Percentiles rank a stretch among this genome's conserved stretches.
Evolutionary conservation across 78 protist genomes (phyloP).

Genomic region (Cavenderia fasciculata): DNA sequence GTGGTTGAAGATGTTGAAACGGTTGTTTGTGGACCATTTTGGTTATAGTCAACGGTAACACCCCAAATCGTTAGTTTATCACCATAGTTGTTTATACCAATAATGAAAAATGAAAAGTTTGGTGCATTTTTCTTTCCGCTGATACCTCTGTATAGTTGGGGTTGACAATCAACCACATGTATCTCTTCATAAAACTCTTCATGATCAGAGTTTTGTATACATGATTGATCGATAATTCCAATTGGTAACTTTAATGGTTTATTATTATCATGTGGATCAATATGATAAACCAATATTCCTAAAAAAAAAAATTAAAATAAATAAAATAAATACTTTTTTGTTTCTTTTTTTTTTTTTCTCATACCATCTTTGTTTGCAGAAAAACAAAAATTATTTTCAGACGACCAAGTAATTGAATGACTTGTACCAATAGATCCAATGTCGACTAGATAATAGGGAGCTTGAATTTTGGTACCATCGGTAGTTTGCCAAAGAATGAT

Average conservation of each 20-base stretch:
- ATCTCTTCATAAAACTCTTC: constrained; percentile 49
- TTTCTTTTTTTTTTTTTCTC: no score
- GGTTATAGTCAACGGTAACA: constrained; percentile 2
- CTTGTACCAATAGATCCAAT: constrained; percentile 7
- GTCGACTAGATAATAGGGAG: constrained; percentile 29
- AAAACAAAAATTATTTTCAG: constrained; percentile 28
- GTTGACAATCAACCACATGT: constrained; percentile 33
- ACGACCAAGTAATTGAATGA: constrained; percentile 48
- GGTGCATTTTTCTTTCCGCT: neutral
- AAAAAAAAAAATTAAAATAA: no score
- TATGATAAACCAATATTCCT: constrained; percentile 30
- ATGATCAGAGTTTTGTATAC: neutral
- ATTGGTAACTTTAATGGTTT: neutral
- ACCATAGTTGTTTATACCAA: constrained; percentile 27
- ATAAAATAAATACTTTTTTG: no score
- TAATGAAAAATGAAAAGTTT: constrained; percentile 19
- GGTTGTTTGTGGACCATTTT: neutral
- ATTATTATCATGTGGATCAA: constrained; percentile 7
- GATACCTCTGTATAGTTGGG: constrained; percentile 3
- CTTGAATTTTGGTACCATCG: constrained; percentile 20
- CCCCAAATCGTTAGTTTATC: constrained; percentile 45
- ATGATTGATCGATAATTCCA: constrained; percentile 34
- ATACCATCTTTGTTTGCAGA: constrained; percentile 42
- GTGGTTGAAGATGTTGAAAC: neutral
- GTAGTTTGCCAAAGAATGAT: constrained; percentile 30